Evolutionary conservation across 2,329 filamentous ascomycete species (phyloP).

Genomic region (Diaporthe amygdali): DNA sequence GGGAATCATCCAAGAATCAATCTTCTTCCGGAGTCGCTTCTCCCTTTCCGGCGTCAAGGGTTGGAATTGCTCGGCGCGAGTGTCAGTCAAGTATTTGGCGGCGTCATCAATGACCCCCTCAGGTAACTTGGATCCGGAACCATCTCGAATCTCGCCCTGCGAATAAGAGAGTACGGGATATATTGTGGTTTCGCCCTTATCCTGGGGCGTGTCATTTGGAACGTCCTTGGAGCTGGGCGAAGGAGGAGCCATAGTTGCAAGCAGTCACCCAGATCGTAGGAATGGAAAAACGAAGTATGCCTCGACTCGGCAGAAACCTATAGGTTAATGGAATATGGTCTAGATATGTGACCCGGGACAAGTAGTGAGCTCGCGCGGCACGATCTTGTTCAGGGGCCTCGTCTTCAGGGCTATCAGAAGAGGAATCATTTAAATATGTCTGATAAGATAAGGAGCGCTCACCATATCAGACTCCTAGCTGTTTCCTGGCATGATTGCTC

Average conservation of each 20-base stretch:
- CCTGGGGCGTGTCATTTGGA: background rate
- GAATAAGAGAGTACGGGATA: background rate
- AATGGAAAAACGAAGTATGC: background rate
- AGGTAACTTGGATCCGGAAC: background rate
- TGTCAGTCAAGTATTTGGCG: conserved; percentile 18
- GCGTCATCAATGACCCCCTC: conserved; percentile 12
- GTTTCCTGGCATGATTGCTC: background rate
- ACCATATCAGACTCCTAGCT: background rate
- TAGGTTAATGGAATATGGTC: background rate
- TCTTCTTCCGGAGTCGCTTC: conserved; percentile 34
- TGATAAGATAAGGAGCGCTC: background rate
- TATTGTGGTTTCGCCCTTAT: background rate
- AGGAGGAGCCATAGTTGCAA: background rate
- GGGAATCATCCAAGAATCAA: conserved; percentile 35
- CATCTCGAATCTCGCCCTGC: background rate
- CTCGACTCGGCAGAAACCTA: background rate
- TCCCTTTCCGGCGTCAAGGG: conserved; percentile 37
- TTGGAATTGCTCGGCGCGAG: background rate
- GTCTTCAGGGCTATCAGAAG: background rate
- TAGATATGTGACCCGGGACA: background rate
- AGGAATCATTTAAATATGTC: background rate
- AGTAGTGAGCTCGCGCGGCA: background rate
- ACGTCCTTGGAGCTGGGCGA: background rate
- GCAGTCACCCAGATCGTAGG: background rate
- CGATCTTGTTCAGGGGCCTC: background rate